These are phyloP conservation scores for Botrytis cinerea DNA, from an alignment of 2,329 filamentous ascomycete genomes.

Conservation along the genomic window DNA sequence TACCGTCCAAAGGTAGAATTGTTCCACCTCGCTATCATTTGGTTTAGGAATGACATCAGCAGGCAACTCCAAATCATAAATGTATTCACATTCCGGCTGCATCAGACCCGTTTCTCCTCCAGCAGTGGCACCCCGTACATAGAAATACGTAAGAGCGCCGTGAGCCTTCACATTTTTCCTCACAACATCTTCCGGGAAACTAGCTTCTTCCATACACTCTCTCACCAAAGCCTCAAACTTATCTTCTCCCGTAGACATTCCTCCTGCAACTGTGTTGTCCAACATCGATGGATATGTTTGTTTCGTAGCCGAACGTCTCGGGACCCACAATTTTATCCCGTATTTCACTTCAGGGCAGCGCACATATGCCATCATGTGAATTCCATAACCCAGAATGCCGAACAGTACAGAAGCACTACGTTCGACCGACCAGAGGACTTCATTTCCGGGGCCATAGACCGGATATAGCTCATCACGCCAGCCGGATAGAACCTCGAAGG, in stretches of 20 bases:
- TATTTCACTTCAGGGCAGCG: slow-evolving; percentile 47
- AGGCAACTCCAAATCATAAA: slow-evolving; percentile 84
- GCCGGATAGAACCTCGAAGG: slow-evolving; percentile 72
- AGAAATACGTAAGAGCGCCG: slow-evolving; percentile 81
- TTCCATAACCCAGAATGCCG: slow-evolving; percentile 75
- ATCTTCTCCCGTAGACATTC: slow-evolving; percentile 76
- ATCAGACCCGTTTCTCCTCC: slow-evolving; percentile 80
- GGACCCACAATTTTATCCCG: slow-evolving; percentile 81
- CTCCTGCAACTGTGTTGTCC: slow-evolving; percentile 89
- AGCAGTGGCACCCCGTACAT: slow-evolving; percentile 72
- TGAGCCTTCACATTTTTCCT: slow-evolving; percentile 57
- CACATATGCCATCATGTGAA: slow-evolving; percentile 78
- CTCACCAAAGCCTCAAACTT: slow-evolving; percentile 81
- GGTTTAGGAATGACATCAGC: slow-evolving; percentile 69
- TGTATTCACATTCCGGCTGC: slow-evolving; percentile 88
- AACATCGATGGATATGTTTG: slow-evolving; percentile 79
- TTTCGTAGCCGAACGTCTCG: slow-evolving; percentile 73
- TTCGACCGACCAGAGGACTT: slow-evolving; percentile 73
- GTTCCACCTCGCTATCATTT: slow-evolving; percentile 85
- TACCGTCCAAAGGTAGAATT: slow-evolving; percentile 76
- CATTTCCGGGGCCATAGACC: slow-evolving; percentile 64
- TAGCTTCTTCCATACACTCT: slow-evolving; percentile 88
- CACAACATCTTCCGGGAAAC: slow-evolving; percentile 70
- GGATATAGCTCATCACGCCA: slow-evolving; percentile 84
- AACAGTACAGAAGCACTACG: slow-evolving; percentile 73